Evolutionary conservation across 2,329 filamentous ascomycete genomes (phyloP).

Genomic region (Epichloe glyceriae): DNA sequence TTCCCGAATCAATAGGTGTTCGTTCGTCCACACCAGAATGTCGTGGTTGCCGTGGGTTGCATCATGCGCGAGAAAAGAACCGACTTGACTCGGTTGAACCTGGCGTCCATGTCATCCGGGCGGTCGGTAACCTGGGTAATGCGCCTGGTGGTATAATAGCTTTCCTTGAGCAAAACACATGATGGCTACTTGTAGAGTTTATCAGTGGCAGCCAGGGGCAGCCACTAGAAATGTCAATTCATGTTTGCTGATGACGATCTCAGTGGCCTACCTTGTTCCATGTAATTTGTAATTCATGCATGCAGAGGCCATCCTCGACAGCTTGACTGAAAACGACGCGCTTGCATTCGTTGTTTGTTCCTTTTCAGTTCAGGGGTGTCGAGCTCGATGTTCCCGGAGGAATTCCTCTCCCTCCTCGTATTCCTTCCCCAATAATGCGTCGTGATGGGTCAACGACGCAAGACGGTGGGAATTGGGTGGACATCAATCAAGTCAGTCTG

Average conservation of each 20-base stretch:
- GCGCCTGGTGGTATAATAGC: no score
- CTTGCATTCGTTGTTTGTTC: neutral
- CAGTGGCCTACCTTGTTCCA: neutral
- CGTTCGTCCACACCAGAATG: no score
- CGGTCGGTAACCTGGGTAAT: no score
- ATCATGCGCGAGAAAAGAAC: neutral
- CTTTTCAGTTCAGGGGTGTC: neutral
- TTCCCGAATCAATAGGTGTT: no score
- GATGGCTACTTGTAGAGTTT: neutral
- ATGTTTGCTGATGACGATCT: neutral
- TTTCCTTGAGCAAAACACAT: neutral
- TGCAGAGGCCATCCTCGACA: neutral
- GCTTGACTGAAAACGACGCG: neutral
- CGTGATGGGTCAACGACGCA: neutral
- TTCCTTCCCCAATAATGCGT: neutral
- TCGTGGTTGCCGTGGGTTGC: neutral
- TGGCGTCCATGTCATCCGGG: no score
- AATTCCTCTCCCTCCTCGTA: neutral
- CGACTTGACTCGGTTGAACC: no score
- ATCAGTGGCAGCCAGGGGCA: neutral
- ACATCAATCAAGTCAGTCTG: neutral
- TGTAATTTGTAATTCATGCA: neutral
- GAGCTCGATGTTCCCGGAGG: no score
- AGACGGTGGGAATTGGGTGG: neutral
- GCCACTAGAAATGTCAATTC: neutral